These are phyloP conservation scores for Globisporangium orthogonon DNA, from an alignment of 352 stramenopile species.

Conservation along the genomic window DNA sequence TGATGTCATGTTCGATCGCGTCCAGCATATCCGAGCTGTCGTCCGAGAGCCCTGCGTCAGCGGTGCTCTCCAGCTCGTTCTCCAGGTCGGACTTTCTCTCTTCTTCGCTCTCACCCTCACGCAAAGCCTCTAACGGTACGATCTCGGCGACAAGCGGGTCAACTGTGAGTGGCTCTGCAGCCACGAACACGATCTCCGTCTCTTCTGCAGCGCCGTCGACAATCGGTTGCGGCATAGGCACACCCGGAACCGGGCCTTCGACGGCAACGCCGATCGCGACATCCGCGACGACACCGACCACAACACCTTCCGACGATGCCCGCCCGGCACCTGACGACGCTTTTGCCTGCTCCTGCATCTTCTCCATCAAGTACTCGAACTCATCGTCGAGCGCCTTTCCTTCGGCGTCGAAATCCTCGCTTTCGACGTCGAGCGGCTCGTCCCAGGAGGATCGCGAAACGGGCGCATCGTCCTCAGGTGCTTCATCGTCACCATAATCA, in stretches of 20 bases:
- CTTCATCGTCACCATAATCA: background rate
- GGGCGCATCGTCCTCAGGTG: background rate
- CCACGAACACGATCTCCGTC: background rate
- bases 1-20: slow-evolving; percentile 41
- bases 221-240: background rate
- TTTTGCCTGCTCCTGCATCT: background rate
- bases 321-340: slow-evolving; percentile 8
- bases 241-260: slow-evolving; percentile 14
- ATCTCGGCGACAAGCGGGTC: background rate
- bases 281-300: slow-evolving; percentile 27
- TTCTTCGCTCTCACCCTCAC: background rate
- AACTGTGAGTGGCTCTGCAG: background rate
- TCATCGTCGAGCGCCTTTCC: background rate
- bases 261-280: slow-evolving; percentile 26
- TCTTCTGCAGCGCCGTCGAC: background rate
- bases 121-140: background rate
- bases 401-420: background rate
- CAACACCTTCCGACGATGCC: slow-evolving; percentile 11
- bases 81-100: slow-evolving; percentile 1
- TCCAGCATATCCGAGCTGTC: slow-evolving; percentile 18
- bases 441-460: background rate
- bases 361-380: slow-evolving; percentile 3
- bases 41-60: slow-evolving; percentile 6
- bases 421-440: slow-evolving; percentile 1
- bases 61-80: slow-evolving; percentile 7